Conservation (phyloP, 2,329 filamentous ascomycete species). For the Pestalotiopsis sp. region DNA sequence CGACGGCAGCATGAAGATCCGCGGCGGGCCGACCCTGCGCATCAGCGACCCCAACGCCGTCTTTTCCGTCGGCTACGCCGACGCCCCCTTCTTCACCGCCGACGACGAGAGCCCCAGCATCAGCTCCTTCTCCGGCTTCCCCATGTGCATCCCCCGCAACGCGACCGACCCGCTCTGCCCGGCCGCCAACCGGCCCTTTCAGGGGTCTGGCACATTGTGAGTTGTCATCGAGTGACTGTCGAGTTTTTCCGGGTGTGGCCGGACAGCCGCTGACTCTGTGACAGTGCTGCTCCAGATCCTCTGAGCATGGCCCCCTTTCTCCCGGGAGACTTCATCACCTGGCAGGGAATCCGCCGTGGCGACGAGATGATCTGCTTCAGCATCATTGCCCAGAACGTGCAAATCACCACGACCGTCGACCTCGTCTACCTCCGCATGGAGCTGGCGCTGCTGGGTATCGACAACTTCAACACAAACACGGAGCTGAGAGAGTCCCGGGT, state of each 20-base stretch:
- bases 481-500: constrained; percentile 39
- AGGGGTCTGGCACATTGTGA: constrained; percentile 36
- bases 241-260: no score
- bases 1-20: constrained; percentile 37
- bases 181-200: constrained; percentile 34
- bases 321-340: constrained; percentile 38
- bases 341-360: constrained; percentile 32
- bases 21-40: constrained; percentile 36
- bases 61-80: constrained; percentile 38
- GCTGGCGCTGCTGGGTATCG: constrained; percentile 35
- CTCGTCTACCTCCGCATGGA: constrained; percentile 39
- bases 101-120: constrained; percentile 51
- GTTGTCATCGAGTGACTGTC: neutral
- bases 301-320: constrained; percentile 39
- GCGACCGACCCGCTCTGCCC: constrained; percentile 37
- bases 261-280: neutral
- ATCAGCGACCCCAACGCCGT: constrained; percentile 46
- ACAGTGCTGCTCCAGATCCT: constrained; percentile 30
- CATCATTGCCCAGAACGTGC: constrained; percentile 38
- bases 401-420: constrained; percentile 34
- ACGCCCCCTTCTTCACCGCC: constrained; percentile 43
- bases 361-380: constrained; percentile 36
- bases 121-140: constrained; percentile 49
- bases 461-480: constrained; percentile 35
- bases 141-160: constrained; percentile 53